Conservation (phyloP, 768 basidiomycete species). For the Mycena metata region DNA sequence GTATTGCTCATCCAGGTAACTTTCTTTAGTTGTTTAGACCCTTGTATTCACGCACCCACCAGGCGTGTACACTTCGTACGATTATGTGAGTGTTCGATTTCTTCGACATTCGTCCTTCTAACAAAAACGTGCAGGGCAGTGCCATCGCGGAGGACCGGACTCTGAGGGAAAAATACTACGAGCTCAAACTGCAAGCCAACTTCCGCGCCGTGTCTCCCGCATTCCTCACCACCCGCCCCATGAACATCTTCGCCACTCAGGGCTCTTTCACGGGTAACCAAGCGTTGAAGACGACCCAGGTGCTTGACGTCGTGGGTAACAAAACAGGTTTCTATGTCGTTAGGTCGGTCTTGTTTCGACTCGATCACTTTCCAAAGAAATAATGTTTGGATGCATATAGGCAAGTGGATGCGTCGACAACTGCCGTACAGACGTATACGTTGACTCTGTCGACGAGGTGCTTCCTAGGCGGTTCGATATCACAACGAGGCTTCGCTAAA, state of each 20-base stretch:
- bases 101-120: constrained; percentile 1
- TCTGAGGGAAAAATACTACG: constrained; percentile 67
- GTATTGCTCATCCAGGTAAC: constrained; percentile 49
- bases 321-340: constrained; percentile 63
- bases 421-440: constrained; percentile 55
- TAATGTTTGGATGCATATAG: constrained; percentile 35
- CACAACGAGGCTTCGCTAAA: not conserved
- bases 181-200: constrained; percentile 65
- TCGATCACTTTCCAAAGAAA: not conserved
- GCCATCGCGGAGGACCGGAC: constrained; percentile 66
- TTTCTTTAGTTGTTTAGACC: not conserved
- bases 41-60: not conserved
- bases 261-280: constrained; percentile 63
- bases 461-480: not conserved
- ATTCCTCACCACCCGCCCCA: constrained; percentile 61
- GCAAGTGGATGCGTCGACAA: constrained; percentile 57
- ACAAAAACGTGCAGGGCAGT: constrained; percentile 50
- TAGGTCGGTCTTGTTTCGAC: constrained; percentile 41
- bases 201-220: constrained; percentile 66
- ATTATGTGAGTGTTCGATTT: constrained; percentile 49
- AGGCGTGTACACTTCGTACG: constrained; percentile 61
- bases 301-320: constrained; percentile 62
- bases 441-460: constrained; percentile 58
- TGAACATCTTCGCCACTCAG: constrained; percentile 55
- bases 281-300: constrained; percentile 64